Evolutionary conservation across 2,329 filamentous ascomycete species (phyloP).

Genomic region (Graphilbum fragrans): DNA sequence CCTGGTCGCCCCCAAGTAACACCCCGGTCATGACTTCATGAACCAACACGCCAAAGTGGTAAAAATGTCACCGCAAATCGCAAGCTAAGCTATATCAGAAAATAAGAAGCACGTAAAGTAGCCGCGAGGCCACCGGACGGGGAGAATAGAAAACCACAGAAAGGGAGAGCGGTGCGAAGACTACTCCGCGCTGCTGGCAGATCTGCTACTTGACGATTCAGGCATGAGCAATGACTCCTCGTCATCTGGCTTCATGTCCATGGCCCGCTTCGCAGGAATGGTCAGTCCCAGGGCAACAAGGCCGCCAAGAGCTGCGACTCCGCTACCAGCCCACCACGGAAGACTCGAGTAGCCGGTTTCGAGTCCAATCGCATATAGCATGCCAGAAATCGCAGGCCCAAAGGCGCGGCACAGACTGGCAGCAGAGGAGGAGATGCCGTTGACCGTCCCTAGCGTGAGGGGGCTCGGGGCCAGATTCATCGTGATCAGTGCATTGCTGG

Average conservation of each 20-base stretch:
- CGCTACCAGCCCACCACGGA: conserved; percentile 83
- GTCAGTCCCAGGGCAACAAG: conserved; percentile 65
- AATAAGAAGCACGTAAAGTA: too few species aligned
- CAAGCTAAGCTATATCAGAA: too few species aligned
- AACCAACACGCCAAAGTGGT: background rate
- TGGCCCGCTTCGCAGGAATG: conserved; percentile 37
- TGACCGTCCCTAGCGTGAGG: conserved; percentile 79
- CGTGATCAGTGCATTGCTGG: conserved; percentile 77
- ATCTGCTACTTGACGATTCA: too few species aligned
- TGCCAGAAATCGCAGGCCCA: conserved; percentile 76
- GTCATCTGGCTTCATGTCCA: conserved; percentile 26
- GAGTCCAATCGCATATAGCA: conserved; percentile 72
- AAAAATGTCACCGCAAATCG: background rate
- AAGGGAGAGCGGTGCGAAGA: background rate
- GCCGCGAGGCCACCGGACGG: background rate
- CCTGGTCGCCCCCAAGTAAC: background rate
- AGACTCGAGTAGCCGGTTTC: conserved; percentile 73
- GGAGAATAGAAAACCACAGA: background rate
- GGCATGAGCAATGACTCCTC: conserved; percentile 19
- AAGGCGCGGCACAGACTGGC: conserved; percentile 82
- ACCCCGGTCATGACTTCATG: background rate
- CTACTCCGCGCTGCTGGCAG: too few species aligned
- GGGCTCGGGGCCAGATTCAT: conserved; percentile 79
- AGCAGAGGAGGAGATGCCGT: conserved; percentile 82
- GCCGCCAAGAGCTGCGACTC: conserved; percentile 64